phyloP scores from a whole-genome alignment of 495 filamentous ascomycete species.

The Neurospora terricola region DNA sequence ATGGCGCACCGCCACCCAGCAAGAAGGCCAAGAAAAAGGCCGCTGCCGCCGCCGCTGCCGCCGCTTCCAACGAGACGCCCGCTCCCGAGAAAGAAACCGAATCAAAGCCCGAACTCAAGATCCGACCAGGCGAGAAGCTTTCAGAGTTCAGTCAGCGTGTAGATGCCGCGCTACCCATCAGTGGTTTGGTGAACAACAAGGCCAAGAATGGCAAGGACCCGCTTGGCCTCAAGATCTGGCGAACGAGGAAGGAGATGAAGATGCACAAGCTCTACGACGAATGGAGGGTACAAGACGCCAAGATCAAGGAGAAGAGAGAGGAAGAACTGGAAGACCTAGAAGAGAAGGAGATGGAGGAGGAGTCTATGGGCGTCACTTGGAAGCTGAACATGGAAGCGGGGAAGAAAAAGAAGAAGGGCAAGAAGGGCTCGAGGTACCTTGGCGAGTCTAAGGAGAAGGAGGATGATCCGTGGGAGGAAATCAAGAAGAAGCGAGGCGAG shows the following conservation, averaged over 20 bases:
- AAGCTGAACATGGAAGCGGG: constrained; percentile 38
- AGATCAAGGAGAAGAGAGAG: constrained; percentile 45
- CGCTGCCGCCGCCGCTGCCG: neutral
- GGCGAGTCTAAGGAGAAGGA: constrained; percentile 29
- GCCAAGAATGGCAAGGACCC: constrained; percentile 38
- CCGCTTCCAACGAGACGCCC: constrained; percentile 2
- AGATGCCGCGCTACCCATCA: constrained; percentile 71
- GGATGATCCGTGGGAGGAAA: constrained; percentile 71
- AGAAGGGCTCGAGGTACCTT: constrained; percentile 31
- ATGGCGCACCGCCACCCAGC: constrained; percentile 40
- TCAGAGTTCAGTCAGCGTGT: constrained; percentile 78
- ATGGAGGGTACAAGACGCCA: constrained; percentile 61
- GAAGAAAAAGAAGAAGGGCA: constrained; percentile 46
- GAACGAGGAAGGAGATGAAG: constrained; percentile 72
- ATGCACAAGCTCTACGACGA: constrained; percentile 71
- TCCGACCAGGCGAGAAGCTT: constrained; percentile 72
- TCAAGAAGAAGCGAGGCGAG: constrained; percentile 51
- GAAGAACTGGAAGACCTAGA: constrained; percentile 54
- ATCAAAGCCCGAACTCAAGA: constrained; percentile 39
- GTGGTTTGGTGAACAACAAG: constrained; percentile 47
- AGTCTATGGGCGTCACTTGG: constrained; percentile 42
- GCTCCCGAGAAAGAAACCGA: neutral
- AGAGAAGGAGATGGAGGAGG: constrained; percentile 52
- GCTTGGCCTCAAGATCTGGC: constrained; percentile 44
- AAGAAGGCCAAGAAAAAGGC: constrained; percentile 42